phyloP scores from a whole-genome alignment of 768 basidiomycete species.

The Tulasnella sp. region DNA sequence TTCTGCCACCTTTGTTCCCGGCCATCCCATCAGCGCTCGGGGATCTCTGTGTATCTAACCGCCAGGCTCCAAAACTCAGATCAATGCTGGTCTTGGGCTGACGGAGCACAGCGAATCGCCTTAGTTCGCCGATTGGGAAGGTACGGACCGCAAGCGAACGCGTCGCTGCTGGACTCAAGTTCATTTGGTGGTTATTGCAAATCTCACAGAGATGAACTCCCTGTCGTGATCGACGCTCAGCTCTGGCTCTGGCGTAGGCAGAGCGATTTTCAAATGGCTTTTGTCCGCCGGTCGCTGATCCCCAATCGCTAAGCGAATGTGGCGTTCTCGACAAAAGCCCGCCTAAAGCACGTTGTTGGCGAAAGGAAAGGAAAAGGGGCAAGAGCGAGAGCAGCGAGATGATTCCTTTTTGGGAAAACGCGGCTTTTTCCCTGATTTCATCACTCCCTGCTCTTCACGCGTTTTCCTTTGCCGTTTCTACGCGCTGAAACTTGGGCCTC shows the following conservation, averaged over 20 bases:
- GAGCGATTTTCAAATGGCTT: too few relatives aligned
- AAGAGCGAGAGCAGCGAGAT: too few relatives aligned
- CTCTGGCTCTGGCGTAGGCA: too few relatives aligned
- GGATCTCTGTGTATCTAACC: slow-evolving; percentile 2
- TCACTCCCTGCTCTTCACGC: not conserved
- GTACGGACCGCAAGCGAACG: not conserved
- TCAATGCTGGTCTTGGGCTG: not conserved
- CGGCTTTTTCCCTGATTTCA: not conserved
- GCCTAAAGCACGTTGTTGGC: too few relatives aligned
- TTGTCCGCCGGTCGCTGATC: too few relatives aligned
- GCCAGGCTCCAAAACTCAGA: not conserved
- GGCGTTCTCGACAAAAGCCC: too few relatives aligned
- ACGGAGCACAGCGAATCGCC: not conserved
- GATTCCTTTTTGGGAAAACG: not conserved
- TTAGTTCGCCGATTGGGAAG: not conserved
- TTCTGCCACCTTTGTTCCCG: not conserved
- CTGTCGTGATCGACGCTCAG: too few relatives aligned
- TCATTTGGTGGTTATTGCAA: too few relatives aligned
- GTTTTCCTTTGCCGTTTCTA: not conserved
- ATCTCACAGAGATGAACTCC: too few relatives aligned
- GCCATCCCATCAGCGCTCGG: not conserved
- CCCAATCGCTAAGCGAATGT: too few relatives aligned
- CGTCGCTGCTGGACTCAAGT: too few relatives aligned
- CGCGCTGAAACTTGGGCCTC: not conserved
- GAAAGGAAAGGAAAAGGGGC: too few relatives aligned